Evolutionary conservation across 768 basidiomycete genomes (phyloP), one percentile per base, ranked within the genome.

Genomic region (Leccinum boreale): DNA sequence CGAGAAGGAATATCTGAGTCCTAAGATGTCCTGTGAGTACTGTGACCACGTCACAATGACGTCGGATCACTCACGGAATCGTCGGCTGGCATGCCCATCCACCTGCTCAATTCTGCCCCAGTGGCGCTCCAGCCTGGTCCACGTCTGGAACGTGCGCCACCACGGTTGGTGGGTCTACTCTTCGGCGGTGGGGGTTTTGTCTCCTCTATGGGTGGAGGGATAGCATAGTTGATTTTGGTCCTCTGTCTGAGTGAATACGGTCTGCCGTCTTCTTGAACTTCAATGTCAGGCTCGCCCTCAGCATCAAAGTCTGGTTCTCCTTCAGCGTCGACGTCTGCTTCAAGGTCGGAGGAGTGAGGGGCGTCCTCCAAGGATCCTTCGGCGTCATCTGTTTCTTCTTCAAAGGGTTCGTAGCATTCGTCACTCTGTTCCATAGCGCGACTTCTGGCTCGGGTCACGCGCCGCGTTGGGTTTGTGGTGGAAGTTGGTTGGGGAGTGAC

Each of bases 151-250:
- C 72, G 74, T 46, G 65, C 72, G 52, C 73, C 78, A 21, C 76
- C 71, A 54, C 76, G 76, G 46, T 67, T 57, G 31, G 60, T 7
- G 8, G 82, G 81, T 45, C 78, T 78, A 2, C 69, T 65, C 53
- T 65, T 74, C 36, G n/a, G n/a, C 4, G 75, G 73, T 5, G 71
- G 72, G 0, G 73, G 68, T 23, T 62, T 73, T 69, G 89, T 74
- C 35, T 92, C 89, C 51, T 93, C 91, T 15, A 93, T 74, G 1
- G 90, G 87, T 0, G 91, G 90, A 1, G 88, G 89, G 21, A 92
- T 88, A 12, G 86, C 86, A 56, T 93, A 93, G 67, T 92, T 91
- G 63, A 93, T 84, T 52, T 63, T 81, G 47, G 66, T 67, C 52
- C 90, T 77, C 65, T 85, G 82, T 19, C 91, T 77, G 36, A 93